Evolutionary conservation across 2,329 filamentous ascomycete species (phyloP), one percentile per base, ranked within the genome.

Genomic region (Ceratocystis cacaofunesta): DNA sequence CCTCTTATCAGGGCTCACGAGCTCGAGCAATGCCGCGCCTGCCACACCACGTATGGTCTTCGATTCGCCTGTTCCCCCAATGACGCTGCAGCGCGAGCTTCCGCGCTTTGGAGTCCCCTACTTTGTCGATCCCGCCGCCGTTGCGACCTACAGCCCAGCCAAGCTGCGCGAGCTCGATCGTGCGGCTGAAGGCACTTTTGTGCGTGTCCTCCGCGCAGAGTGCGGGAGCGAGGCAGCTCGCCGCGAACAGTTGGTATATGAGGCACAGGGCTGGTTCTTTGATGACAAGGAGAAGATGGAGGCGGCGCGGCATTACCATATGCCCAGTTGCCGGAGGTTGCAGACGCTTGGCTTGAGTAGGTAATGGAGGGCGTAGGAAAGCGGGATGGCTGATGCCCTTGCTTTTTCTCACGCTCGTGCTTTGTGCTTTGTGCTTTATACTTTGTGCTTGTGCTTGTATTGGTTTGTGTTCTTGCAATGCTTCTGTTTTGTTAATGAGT

Each of bases 201-300:
- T 96, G 50, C 80, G 83, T 62, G 79, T 80, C 44, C 75, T 96
- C 63, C 82, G 82, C 61, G 78, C 80, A 66, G 81, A 87, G 72
- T 99, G 94, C 76, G 87, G 92, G 68, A 78, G 79, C 65, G 92
- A 99, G 77, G 77, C 83, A 68, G 76, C 81, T 61, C 78, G 82
- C 63, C 82, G 86, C 74, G 81, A 85, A 72, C 80, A 85, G 69
- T 78, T 91, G 75, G 79, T 85, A 68, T 85, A 95, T 69, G 86
- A 89, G 61, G 91, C 92, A 0, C 85, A 88, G 70, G 92, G 92
- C 2, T 96, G 91, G 88, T 90, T 96, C 72, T 91, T 85, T 74
- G 84, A 85, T 65, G 90, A 96, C 71, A 80, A 85, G 63, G 86
- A 86, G 68, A 91, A 90, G 78, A 84, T 95, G 84, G 82, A 86